These are phyloP conservation scores for Breynia disticha DNA, from an alignment of 441 rosid species.

Conservation along the genomic window DNA sequence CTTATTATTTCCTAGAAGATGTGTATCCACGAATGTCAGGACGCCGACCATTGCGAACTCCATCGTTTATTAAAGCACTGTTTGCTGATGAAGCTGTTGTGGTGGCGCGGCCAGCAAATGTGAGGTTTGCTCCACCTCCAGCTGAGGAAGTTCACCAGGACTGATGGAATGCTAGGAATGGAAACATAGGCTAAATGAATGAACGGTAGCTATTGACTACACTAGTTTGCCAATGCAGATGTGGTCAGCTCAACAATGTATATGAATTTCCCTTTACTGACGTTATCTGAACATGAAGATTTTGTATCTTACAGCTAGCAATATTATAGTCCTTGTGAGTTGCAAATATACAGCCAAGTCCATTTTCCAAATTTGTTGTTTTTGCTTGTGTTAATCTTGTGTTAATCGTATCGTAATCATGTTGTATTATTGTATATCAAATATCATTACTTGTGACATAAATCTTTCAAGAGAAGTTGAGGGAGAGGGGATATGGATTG, in stretches of 20 bases:
- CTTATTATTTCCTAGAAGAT: constrained; percentile 93
- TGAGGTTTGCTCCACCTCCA: constrained; percentile 78
- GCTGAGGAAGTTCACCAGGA: constrained; percentile 57
- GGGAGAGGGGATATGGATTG: no score
- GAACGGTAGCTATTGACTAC: constrained; percentile 10
- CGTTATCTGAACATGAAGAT: constrained; percentile 14
- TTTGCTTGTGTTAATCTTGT: neutral
- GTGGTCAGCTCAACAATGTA: no score
- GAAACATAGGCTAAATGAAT: neutral
- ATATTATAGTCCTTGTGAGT: no score
- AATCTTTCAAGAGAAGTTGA: no score
- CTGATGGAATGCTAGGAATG: constrained; percentile 18
- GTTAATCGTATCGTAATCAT: no score
- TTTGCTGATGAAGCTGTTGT: constrained; percentile 85
- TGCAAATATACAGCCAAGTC: neutral
- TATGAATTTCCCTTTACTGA: constrained; percentile 6
- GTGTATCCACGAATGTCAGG: constrained; percentile 93
- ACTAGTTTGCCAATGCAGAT: neutral
- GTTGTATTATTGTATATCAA: no score
- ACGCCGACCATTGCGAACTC: constrained; percentile 78
- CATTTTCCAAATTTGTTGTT: neutral
- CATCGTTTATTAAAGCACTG: constrained; percentile 67
- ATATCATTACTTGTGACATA: no score
- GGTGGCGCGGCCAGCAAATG: constrained; percentile 65
- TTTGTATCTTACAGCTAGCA: constrained; percentile 25